Evolutionary conservation across 768 basidiomycete genomes (phyloP), one percentile per base, ranked within the genome.

Genomic region (Podaxis carcinomalis): DNA sequence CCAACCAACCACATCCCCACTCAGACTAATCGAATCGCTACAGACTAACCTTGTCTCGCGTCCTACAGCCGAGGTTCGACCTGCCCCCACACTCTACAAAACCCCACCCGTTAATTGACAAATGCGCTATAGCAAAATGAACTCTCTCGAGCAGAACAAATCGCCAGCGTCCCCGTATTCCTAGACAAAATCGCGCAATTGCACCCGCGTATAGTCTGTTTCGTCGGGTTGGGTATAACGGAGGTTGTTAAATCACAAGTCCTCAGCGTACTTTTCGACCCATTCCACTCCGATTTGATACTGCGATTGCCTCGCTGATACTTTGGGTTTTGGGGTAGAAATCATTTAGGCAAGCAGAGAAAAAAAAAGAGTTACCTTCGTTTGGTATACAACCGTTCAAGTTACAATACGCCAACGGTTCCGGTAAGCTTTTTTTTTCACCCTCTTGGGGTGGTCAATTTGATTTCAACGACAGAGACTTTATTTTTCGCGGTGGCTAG

Each of bases 1-100:
- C 23, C 23, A 23, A 23, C 4, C 32, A 21, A 5, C 14, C 40
- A 27, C 50, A 4, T 27, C 27, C 25, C 39, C 16, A 21, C 21
- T 50, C 51, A 28, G 16, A 11, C n/a, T 55, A 14, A 16, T 35
- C 9, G 7, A 27, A n/a, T 16, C n/a, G 10, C 10, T 14, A 14
- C 58, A 93, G 92, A 93, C 90, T 0, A 89, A 94, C 67, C 74
- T 95, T 0, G 86, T 92, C 5, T 80, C 82, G 6, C 78, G 90
- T 21, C 84, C 90, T 0, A 89, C 90, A 0, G 71, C 80, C 1
- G 82, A 90, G 73, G 89, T 86, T 54, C 3, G 74, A 62, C 1
- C 19, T 51, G 9, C 35, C 4, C 47, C 16, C 10, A 5, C 36
- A 46, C 5, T 1, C 35, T 4, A 4, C 11, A 7, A 54, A 57